Evolutionary conservation across 2,329 filamentous ascomycete genomes (phyloP).

Genomic region (Blastomyces emzantsi): DNA sequence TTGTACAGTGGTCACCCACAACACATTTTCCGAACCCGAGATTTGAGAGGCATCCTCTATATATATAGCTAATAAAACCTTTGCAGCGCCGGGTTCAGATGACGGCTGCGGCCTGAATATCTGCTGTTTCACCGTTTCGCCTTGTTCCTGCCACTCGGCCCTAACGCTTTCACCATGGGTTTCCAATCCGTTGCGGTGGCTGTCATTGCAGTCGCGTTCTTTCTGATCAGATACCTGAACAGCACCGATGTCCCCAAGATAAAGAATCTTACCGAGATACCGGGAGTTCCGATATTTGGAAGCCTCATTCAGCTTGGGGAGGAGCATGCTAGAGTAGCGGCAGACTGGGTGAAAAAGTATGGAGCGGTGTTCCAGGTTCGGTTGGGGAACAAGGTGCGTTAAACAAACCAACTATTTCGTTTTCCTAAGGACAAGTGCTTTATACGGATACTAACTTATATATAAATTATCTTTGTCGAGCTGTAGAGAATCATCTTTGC

Average conservation of each 20-base stretch:
- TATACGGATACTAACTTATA: neutral
- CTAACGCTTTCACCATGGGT: constrained; percentile 12
- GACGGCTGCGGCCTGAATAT: neutral
- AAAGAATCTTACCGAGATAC: constrained; percentile 53
- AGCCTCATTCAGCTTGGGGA: constrained; percentile 53
- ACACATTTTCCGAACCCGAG: too few species aligned
- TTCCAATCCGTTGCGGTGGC: constrained; percentile 20
- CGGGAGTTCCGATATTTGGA: constrained; percentile 54
- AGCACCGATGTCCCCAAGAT: constrained; percentile 52
- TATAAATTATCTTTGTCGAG: neutral
- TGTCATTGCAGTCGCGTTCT: constrained; percentile 30
- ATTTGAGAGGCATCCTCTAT: too few species aligned
- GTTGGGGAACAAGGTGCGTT: constrained; percentile 55
- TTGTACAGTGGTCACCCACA: neutral
- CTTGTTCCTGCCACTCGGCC: neutral
- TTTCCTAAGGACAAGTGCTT: too few species aligned
- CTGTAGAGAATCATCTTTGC: constrained; percentile 61
- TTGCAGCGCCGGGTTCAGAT: too few species aligned
- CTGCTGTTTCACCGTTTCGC: too few species aligned
- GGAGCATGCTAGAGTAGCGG: constrained; percentile 47
- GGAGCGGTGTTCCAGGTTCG: constrained; percentile 58
- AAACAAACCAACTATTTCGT: neutral
- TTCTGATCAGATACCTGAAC: constrained; percentile 37
- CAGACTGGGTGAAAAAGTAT: constrained; percentile 51
- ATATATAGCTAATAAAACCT: neutral